Base-by-base conservation (phyloP, 352 stramenopile genomes). In the Globisporangium spinosum region DNA sequence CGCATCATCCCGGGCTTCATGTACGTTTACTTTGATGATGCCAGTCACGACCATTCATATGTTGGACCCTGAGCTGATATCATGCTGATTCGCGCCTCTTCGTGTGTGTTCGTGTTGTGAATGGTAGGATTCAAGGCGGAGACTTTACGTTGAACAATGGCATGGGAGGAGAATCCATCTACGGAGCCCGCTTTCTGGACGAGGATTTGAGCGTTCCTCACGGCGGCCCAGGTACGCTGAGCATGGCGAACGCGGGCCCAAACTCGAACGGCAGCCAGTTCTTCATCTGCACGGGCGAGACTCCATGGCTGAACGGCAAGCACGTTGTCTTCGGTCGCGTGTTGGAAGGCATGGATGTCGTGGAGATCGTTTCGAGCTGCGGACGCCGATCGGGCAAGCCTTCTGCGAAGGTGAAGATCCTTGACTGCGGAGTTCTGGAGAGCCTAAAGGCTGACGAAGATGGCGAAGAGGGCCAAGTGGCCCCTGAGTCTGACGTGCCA, bases 1-100 rank as follows among this genome's bases (percentile, higher is more conserved):
- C 88, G 97, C 53, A 97, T 99, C 49, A 99, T 99, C 74, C 96
- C 91, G 2, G 84, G 94, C 51, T 97, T 97, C 76, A 97, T 97
- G 92, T 94, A 82, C 35, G 86, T 43, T 43, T 43, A 12, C 35
- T 12, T 43, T 43, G n/a, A 56, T 20, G 51, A 35, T 0, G 17
- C 27, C 22, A 34, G 23, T n/a, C 6, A 13, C 4, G 47, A 12
- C 47, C 20, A 3, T 3, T 38, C 23, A 23, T 13, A 34, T 63
- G 34, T 47, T 40, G 58, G 7, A 22, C 23, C 1, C 35, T 43
- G 35, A 17, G 35, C 35, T 43, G 12, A 43, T 43, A 10, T 4
- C 9, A 43, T 43, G 34, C 2, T 43, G 35, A 43, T 43, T 17
- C 35, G 10, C 13, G 35, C 9, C 35, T 43, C 13, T 43, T 43